A percentile compares a stretch with the other conserved stretches of the same genome.
These are phyloP conservation scores for Citrus trifoliata DNA, from an alignment of 345 rosid species.

Conservation along the genomic window DNA sequence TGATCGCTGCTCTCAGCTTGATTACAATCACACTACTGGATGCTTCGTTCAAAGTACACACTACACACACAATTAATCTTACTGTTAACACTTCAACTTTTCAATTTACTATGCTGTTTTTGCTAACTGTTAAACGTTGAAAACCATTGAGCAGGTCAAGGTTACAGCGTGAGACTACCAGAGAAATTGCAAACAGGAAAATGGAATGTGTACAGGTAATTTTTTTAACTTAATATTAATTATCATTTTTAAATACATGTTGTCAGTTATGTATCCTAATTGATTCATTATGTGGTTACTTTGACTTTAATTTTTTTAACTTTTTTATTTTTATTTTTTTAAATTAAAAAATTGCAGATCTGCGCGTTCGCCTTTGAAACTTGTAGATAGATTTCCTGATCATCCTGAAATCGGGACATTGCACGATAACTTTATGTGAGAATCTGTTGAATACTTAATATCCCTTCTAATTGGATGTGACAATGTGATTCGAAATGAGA, in stretches of 20 bases:
- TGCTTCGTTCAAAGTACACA: conserved; percentile 35
- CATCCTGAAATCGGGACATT: conserved; percentile 78
- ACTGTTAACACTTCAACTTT: not conserved
- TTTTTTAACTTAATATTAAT: not conserved
- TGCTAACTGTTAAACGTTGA: not conserved
- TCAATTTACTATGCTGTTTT: not conserved
- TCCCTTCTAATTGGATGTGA: not conserved
- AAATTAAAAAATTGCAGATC: conserved; percentile 41
- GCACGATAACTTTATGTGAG: conserved; percentile 79
- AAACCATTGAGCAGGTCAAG: conserved; percentile 27
- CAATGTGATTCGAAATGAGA: not conserved
- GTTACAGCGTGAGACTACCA: conserved; percentile 67
- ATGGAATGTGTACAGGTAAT: conserved; percentile 87
- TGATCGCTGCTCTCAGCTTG: conserved; percentile 25
- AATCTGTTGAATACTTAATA: not conserved
- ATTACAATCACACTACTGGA: conserved; percentile 39
- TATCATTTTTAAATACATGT: not conserved
- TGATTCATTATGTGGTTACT: not conserved
- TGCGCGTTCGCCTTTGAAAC: conserved; percentile 52
- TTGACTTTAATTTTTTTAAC: not conserved
- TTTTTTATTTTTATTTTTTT: not conserved
- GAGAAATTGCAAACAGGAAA: conserved; percentile 73
- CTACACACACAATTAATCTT: conserved; percentile 5
- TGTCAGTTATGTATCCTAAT: not conserved
- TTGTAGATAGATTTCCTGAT: conserved; percentile 56